These are phyloP conservation scores for Cupressus sempervirens DNA, from an alignment of 75 land plant genomes.

Conservation along the genomic window DNA sequence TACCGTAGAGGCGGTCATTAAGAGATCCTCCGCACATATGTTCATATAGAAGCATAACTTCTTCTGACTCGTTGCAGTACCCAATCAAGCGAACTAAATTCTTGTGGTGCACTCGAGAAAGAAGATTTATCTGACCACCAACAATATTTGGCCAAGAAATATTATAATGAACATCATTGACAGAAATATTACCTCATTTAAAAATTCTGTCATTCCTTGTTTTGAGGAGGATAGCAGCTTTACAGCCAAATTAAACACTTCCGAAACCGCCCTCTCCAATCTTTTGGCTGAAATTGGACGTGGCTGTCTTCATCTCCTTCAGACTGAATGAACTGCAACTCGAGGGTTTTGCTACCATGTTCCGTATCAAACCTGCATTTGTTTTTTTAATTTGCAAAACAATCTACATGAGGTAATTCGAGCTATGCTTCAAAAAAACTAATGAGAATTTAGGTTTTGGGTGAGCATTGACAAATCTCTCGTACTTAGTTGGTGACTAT, in stretches of 20 bases:
- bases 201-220: conserved; percentile 21
- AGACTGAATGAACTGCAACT: neutral
- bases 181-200: conserved; percentile 12
- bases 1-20: neutral
- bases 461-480: too few relatives aligned
- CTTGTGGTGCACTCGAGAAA: neutral
- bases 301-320: conserved; percentile 13
- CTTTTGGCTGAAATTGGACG: conserved; percentile 14
- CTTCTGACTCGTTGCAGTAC: neutral
- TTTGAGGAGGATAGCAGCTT: conserved; percentile 12
- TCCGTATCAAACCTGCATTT: neutral
- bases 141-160: neutral
- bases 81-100: neutral
- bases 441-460: too few relatives aligned
- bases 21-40: conserved; percentile 2
- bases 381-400: too few relatives aligned
- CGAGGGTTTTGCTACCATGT: neutral
- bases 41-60: neutral
- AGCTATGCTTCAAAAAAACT: too few relatives aligned
- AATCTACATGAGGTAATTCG: too few relatives aligned
- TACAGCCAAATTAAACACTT: conserved; percentile 26
- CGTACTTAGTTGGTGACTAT: too few relatives aligned
- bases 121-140: neutral
- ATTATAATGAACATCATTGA: neutral
- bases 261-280: conserved; percentile 28